Base-by-base conservation (phyloP, 1,284 basidiomycete genomes). In the Sanghuangporus sanghuang region DNA sequence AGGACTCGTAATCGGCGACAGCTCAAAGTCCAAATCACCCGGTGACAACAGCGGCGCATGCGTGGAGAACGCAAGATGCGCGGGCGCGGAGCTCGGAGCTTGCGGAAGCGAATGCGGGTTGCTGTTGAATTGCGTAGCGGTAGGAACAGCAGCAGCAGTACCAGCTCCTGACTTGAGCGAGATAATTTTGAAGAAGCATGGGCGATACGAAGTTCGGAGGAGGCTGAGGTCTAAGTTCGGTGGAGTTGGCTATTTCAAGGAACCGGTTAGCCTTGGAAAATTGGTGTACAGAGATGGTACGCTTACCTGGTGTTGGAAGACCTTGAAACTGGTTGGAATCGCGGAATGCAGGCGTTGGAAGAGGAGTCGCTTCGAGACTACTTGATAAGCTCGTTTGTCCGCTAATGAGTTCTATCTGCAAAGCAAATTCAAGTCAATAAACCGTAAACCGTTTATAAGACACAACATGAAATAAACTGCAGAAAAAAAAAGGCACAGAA, bases 1-100 rank as follows among this genome's bases (percentile, higher is more conserved):
- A 1, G 89, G 89, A 68, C 89, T 90, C 0, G 87, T 87, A 35
- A 92, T 74, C 0, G 89, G 89, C 2, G 87, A 89, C 55, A 92
- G 83, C 67, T 91, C 86, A 63, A 86, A 81, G 65, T 88, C 87
- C 18, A 88, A 72, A 49, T 87, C 86, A 11, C 76, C 74, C 1
- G 81, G 79, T 1, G 79, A 79, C 42, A 77, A 68, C 57, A 76
- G 70, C 49, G 72, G 75, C 65, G 68, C 74, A 27, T 70, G 77
- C 18, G 76, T 74, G 38, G 74, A 77, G 71, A 89, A 89, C 11
- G 81, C 85, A 49, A 89, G 78, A 67, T 86, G 81, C 1, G 85
- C 85, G 0, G 87, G 87, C 0, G 86, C 86, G 23, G 87, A 86
- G 27, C 74, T 74, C 0, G 82, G 77, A 1, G 79, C 81, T 1